Percentiles rank a stretch among this genome's conserved stretches.
Evolutionary conservation across 2,329 filamentous ascomycete species (phyloP).

Genomic region (Calonectria honghensis): DNA sequence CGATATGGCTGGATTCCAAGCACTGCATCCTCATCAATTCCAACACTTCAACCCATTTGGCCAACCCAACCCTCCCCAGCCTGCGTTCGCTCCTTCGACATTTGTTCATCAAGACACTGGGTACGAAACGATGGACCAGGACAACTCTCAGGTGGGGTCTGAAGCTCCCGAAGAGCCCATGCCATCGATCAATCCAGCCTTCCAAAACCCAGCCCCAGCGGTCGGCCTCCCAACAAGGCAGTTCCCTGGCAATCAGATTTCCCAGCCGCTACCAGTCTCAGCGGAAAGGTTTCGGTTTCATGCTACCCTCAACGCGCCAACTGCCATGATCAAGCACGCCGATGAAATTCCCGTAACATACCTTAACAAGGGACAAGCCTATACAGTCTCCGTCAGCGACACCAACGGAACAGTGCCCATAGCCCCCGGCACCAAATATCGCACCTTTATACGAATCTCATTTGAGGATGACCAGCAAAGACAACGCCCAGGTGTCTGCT

Average conservation of each 20-base stretch:
- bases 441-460: slow-evolving; percentile 94
- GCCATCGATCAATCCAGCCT: slow-evolving; percentile 74
- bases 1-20: slow-evolving; percentile 82
- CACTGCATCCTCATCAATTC: slow-evolving; percentile 76
- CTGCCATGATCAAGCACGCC: slow-evolving; percentile 93
- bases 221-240: slow-evolving; percentile 74
- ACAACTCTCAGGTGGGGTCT: slow-evolving; percentile 80
- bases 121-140: slow-evolving; percentile 87
- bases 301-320: slow-evolving; percentile 92
- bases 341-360: slow-evolving; percentile 98
- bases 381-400: slow-evolving; percentile 89
- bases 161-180: slow-evolving; percentile 71
- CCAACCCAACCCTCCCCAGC: slow-evolving; percentile 73
- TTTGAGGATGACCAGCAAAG: slow-evolving; percentile 98
- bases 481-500: slow-evolving; percentile 86
- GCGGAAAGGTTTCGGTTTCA: slow-evolving; percentile 91
- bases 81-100: slow-evolving; percentile 83
- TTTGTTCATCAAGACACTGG: slow-evolving; percentile 88
- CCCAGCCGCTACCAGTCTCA: slow-evolving; percentile 69
- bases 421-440: slow-evolving; percentile 80
- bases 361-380: slow-evolving; percentile 97
- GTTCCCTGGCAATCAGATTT: slow-evolving; percentile 67
- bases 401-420: slow-evolving; percentile 78
- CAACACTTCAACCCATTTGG: slow-evolving; percentile 83
- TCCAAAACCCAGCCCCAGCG: slow-evolving; percentile 77